Evolutionary conservation across 805 yeast species (phyloP), one percentile per base, ranked within the genome.

Genomic region (Candida gorgasii): DNA sequence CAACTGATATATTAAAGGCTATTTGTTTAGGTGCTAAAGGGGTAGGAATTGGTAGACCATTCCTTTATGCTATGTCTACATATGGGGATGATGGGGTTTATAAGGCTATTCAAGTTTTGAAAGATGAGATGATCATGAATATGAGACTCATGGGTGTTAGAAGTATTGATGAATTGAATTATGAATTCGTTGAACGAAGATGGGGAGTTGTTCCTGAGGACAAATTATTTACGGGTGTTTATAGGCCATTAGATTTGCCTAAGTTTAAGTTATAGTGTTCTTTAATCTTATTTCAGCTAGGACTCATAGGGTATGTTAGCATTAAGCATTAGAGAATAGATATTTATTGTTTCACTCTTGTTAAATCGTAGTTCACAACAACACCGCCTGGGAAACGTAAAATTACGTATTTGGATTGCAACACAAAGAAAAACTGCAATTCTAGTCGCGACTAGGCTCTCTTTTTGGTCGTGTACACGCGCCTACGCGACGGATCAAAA

Each of bases 1-100:
- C 86, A 8, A 77, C 89, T 3, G 95, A 86, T 56, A 64, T 86
- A n/a, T 52, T 86, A 38, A 86, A 86, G 55, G 92, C 93, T 0
- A 59, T 86, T 11, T 80, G 87, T 44, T 67, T 86, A 3, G 95
- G 93, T 8, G 93, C 92, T 20, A 79, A 74, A 45, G 88, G 86
- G 3, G 81, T 78, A 3, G 93, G 93, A 1, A 61, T 86, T 29
- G 90, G 93, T 4, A 71, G 92, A 43, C 88, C 90, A 2, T 82
- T 86, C 59, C 58, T 85, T 24, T 86, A 83, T 55, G 89, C 89
- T 28, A 79, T 84, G 80, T 74, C 86, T n/a, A 73, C 87, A 1
- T 87, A 86, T 49, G 95, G 95, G 8, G 88, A 79, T 51, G 80
- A 69, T 5, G 95, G 95, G 23, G 89, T 84, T 7, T 58, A 59